Percentiles rank a stretch among this genome's conserved stretches.
Conservation (phyloP, 106 monocot species). For the Posidonia australis region DNA sequence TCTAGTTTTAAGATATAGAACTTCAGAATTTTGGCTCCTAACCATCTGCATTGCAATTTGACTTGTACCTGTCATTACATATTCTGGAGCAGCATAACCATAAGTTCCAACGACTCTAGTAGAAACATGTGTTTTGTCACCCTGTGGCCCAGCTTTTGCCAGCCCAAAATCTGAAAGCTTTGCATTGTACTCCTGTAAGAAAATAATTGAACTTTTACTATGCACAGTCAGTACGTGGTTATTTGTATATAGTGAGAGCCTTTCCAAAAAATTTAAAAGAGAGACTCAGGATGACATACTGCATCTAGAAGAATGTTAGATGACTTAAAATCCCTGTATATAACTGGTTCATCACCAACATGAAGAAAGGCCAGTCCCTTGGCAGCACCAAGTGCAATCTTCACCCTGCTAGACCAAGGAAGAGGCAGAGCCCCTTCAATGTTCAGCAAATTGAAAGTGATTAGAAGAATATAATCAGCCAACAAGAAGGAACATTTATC, state of each 20-base stretch:
- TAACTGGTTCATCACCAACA: slow-evolving; percentile 63
- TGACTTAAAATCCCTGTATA: slow-evolving; percentile 83
- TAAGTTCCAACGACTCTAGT: slow-evolving; percentile 89
- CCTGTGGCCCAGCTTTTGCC: slow-evolving; percentile 85
- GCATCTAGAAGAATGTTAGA: slow-evolving; percentile 82
- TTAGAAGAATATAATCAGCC: not conserved
- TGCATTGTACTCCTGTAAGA: slow-evolving; percentile 69
- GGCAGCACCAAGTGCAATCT: slow-evolving; percentile 82
- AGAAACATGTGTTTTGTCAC: slow-evolving; percentile 89
- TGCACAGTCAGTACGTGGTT: not conserved
- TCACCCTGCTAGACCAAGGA: slow-evolving; percentile 78
- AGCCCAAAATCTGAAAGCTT: slow-evolving; percentile 94
- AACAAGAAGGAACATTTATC: not conserved
- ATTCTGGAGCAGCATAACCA: slow-evolving; percentile 94
- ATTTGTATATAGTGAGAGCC: not conserved
- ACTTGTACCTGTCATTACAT: slow-evolving; percentile 81
- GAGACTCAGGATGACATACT: slow-evolving; percentile 16
- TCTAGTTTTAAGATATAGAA: not conserved
- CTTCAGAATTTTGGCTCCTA: not conserved
- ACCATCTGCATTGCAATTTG: not conserved
- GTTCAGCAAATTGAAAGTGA: slow-evolving; percentile 1
- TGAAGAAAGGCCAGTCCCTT: slow-evolving; percentile 92
- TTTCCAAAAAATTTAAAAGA: not conserved
- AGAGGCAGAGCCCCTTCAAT: slow-evolving; percentile 72
- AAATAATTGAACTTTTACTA: not conserved